These are phyloP conservation scores for Mimosa bimucronata DNA, from an alignment of 306 rosid genomes.

Conservation along the genomic window DNA sequence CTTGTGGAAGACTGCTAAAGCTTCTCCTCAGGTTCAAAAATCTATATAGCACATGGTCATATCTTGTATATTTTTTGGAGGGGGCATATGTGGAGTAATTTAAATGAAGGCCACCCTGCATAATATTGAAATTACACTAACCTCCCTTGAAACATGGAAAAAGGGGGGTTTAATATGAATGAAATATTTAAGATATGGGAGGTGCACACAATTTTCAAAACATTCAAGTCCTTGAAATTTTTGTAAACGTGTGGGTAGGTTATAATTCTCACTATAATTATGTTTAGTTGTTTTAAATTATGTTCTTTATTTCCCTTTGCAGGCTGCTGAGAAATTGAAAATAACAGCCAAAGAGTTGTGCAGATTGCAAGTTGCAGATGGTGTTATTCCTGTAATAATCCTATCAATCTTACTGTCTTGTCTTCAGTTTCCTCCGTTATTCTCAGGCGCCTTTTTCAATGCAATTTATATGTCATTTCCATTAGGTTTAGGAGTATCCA, in stretches of 20 bases:
- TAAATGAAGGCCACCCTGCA: not conserved
- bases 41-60: conserved; percentile 9
- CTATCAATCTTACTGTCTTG: conserved; percentile 33
- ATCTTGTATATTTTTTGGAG: not conserved
- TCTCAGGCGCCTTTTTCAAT: not conserved
- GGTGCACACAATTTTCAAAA: not conserved
- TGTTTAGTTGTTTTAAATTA: conserved; percentile 23
- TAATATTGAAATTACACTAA: not conserved
- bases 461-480: not conserved
- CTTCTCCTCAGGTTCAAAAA: conserved; percentile 75
- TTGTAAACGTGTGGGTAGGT: not conserved
- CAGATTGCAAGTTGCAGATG: conserved; percentile 79
- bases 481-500: conserved; percentile 24
- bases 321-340: conserved; percentile 91
- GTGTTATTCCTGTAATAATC: conserved; percentile 80
- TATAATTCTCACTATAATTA: not conserved
- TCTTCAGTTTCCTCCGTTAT: not conserved
- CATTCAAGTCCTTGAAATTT: conserved; percentile 9
- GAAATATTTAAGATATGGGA: not conserved
- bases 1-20: conserved; percentile 92
- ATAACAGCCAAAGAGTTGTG: conserved; percentile 77
- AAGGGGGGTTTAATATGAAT: not conserved
- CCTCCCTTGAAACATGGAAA: not conserved
- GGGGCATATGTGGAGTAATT: not conserved
- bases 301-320: conserved; percentile 38